These are phyloP conservation scores for Aspergillus ibericus DNA, from an alignment of 2,329 filamentous ascomycete species.

Conservation along the genomic window DNA sequence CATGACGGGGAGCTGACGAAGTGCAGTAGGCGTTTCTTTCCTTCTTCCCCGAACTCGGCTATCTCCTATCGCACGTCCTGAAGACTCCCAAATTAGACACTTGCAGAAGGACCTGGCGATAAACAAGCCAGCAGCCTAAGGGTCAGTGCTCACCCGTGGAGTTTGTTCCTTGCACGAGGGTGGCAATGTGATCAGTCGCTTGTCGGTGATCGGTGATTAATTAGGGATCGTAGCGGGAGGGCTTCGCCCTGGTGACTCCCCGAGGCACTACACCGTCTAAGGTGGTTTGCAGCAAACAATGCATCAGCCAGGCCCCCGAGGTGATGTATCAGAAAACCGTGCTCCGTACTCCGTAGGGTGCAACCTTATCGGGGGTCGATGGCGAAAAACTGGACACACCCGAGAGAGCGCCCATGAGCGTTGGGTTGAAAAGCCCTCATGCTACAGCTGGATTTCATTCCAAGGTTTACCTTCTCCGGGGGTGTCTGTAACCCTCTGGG, in stretches of 20 bases:
- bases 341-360: neutral
- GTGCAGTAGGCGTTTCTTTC: neutral
- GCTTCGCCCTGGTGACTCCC: neutral
- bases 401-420: neutral
- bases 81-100: conserved; percentile 2
- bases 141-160: conserved; percentile 2
- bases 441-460: neutral
- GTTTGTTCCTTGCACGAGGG: conserved; percentile 10
- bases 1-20: conserved; percentile 3
- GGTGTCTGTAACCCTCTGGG: neutral
- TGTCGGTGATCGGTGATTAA: neutral
- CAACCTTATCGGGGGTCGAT: conserved; percentile 6
- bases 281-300: conserved; percentile 14
- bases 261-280: conserved; percentile 1
- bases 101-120: neutral
- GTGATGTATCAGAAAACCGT: conserved; percentile 14
- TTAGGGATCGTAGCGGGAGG: conserved; percentile 1
- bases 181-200: conserved; percentile 13
- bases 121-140: neutral
- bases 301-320: neutral
- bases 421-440: neutral
- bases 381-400: no score
- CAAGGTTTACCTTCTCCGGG: conserved; percentile 1
- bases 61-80: neutral
- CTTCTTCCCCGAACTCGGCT: neutral